phyloP scores from a whole-genome alignment of 2,329 filamentous ascomycete species.

The Pseudocercospora musae region DNA sequence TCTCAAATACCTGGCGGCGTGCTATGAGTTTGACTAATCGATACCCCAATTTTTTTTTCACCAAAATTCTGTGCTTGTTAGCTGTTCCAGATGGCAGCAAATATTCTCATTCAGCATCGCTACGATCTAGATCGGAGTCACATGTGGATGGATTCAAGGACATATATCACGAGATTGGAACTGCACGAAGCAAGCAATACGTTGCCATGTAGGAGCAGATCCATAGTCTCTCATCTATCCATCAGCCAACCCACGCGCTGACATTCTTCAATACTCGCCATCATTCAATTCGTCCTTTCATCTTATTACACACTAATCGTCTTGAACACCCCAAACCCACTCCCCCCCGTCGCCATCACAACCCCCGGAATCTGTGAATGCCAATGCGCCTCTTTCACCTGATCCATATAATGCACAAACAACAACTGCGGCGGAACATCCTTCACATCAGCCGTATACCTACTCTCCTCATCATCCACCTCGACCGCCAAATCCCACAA shows the following conservation, averaged over 20 bases:
- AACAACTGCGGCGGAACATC: conserved; percentile 92
- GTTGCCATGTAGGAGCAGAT: background rate
- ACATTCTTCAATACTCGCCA: background rate
- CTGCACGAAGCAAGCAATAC: background rate
- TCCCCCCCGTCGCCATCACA: conserved; percentile 83
- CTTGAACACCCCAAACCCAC: conserved; percentile 63
- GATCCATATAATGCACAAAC: conserved; percentile 94
- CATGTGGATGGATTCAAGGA: background rate
- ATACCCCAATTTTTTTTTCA: background rate
- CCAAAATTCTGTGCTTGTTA: background rate
- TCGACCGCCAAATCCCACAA: conserved; percentile 97
- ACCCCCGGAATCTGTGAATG: conserved; percentile 91
- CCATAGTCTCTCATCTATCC: background rate
- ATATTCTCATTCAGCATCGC: background rate
- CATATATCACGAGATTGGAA: background rate
- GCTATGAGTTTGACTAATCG: conserved; percentile 7
- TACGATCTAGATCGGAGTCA: background rate
- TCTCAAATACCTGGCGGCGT: conserved; percentile 22
- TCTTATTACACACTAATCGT: conserved; percentile 38
- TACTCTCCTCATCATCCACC: conserved; percentile 93
- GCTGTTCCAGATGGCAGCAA: background rate
- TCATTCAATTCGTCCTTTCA: background rate
- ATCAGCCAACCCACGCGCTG: background rate
- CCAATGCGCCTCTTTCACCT: conserved; percentile 96
- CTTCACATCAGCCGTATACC: conserved; percentile 77